Conservation (phyloP, 306 rosid species). For the Spatholobus suberectus region DNA sequence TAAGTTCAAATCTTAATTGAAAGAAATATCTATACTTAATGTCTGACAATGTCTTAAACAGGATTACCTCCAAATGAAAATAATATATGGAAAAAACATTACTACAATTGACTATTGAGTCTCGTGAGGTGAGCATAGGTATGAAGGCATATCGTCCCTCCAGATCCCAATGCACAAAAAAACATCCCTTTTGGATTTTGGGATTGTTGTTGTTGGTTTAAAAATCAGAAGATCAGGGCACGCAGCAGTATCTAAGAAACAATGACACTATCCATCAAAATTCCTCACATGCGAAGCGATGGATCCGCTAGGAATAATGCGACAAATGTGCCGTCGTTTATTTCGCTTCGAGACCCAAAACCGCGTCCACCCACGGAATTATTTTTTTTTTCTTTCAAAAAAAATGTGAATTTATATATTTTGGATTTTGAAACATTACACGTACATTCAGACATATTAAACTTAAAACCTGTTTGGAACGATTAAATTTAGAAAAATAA, state of each 20-base stretch:
- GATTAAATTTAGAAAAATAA: too few relatives aligned
- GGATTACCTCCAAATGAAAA: too few relatives aligned
- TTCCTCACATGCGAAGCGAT: conserved; percentile 56
- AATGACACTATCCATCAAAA: not conserved
- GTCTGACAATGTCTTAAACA: too few relatives aligned
- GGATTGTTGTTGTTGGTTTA: not conserved
- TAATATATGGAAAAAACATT: too few relatives aligned
- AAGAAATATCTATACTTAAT: too few relatives aligned
- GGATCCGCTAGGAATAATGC: conserved; percentile 8
- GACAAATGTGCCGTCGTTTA: conserved; percentile 60
- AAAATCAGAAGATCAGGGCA: not conserved
- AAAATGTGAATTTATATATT: not conserved
- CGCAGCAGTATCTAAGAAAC: conserved; percentile 37
- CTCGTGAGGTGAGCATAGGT: conserved; percentile 28
- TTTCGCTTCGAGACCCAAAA: conserved; percentile 54
- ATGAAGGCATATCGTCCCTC: conserved; percentile 42
- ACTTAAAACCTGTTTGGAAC: not conserved
- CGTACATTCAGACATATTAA: too few relatives aligned
- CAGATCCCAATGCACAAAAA: conserved; percentile 42
- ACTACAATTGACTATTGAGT: too few relatives aligned
- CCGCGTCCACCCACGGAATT: conserved; percentile 54
- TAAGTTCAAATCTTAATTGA: too few relatives aligned
- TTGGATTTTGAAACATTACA: not conserved
- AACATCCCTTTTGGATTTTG: conserved; percentile 29
- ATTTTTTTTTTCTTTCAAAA: not conserved